phyloP scores from a whole-genome alignment of 148 eudicot genomes.

The Chenopodium suecicum region DNA sequence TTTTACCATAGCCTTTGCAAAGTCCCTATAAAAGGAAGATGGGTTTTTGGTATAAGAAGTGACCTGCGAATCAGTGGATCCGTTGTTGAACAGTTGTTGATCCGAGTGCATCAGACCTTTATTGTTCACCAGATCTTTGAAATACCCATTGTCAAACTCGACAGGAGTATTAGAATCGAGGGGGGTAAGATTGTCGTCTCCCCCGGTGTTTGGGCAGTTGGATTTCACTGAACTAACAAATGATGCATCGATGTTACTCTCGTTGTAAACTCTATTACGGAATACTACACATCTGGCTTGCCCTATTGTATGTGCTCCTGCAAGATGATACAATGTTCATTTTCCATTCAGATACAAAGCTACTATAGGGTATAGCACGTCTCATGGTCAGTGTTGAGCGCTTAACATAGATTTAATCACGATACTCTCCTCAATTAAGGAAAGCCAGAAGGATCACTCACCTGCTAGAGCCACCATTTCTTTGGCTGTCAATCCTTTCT shows the following conservation, averaged over 20 bases:
- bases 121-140: constrained; percentile 14
- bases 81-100: constrained; percentile 22
- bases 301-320: constrained; percentile 31
- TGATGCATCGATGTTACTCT: constrained; percentile 21
- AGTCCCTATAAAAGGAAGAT: constrained; percentile 43
- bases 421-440: not conserved
- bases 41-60: constrained; percentile 35
- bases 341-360: not conserved
- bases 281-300: constrained; percentile 22
- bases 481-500: constrained; percentile 46
- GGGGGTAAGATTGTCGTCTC: constrained; percentile 19
- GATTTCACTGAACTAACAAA: constrained; percentile 15
- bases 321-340: not conserved
- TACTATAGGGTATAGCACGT: not conserved
- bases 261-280: constrained; percentile 18
- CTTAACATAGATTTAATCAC: not conserved
- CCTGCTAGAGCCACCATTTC: constrained; percentile 66
- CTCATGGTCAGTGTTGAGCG: no score
- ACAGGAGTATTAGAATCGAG: constrained; percentile 17
- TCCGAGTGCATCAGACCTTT: constrained; percentile 22
- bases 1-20: constrained; percentile 49
- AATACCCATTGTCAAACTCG: constrained; percentile 16
- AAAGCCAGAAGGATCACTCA: not conserved
- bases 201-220: constrained; percentile 22
- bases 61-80: constrained; percentile 45